Evolutionary conservation across 805 yeast species (phyloP).

Genomic region (Osmozyma mogii): DNA sequence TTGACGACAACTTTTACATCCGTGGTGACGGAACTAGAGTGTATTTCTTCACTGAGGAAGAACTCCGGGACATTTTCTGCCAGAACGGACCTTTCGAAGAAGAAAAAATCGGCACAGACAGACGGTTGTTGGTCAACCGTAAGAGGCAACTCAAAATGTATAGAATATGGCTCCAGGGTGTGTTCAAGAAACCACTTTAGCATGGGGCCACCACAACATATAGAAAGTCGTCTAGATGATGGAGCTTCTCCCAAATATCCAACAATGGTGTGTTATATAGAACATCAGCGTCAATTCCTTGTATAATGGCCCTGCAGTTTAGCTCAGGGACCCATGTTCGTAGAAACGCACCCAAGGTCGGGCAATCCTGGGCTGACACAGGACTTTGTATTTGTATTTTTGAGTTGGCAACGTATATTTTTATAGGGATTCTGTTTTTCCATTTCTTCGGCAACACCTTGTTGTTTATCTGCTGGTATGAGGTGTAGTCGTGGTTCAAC

Average conservation of each 20-base stretch:
- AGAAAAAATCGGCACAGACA: slow-evolving; percentile 76
- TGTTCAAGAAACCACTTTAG: slow-evolving; percentile 35
- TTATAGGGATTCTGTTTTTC: slow-evolving; percentile 36
- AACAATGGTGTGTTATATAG: slow-evolving; percentile 12
- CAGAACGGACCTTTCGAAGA: slow-evolving; percentile 48
- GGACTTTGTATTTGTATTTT: slow-evolving; percentile 1
- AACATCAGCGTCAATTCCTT: slow-evolving; percentile 21
- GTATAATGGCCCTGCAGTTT: slow-evolving; percentile 16
- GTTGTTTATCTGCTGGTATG: slow-evolving; percentile 18
- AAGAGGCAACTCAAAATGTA: slow-evolving; percentile 93
- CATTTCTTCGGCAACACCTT: slow-evolving; percentile 17
- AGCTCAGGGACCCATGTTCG: slow-evolving; percentile 8
- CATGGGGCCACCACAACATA: slow-evolving; percentile 25
- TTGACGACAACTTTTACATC: slow-evolving; percentile 90
- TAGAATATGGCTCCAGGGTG: slow-evolving; percentile 94
- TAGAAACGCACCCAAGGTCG: slow-evolving; percentile 10
- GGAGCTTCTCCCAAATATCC: slow-evolving; percentile 28
- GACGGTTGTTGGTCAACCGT: slow-evolving; percentile 84
- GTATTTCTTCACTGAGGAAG: slow-evolving; percentile 94
- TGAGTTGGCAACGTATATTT: slow-evolving; percentile 22
- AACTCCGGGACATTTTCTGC: slow-evolving; percentile 63
- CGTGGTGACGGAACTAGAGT: slow-evolving; percentile 98
- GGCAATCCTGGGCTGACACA: slow-evolving; percentile 1
- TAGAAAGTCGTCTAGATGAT: slow-evolving; percentile 29
- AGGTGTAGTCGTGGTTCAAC: slow-evolving; percentile 21